Base-by-base conservation (phyloP, 805 yeast species). In the Saturnispora dispora region DNA sequence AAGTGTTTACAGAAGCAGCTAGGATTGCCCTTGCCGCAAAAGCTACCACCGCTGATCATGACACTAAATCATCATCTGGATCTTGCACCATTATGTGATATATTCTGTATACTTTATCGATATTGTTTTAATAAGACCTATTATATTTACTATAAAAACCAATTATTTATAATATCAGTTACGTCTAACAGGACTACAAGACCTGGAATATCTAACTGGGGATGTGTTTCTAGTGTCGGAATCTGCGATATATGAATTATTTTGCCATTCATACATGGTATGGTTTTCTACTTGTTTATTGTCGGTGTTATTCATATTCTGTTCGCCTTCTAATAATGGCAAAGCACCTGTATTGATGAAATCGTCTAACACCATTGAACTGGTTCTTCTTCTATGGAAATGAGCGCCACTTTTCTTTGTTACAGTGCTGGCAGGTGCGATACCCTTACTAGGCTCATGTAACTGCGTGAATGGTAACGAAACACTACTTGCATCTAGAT, bases 1-100 rank as follows among this genome's bases (percentile, higher is more conserved):
- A 93, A 71, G 98, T 97, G 9, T 93, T 93, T 66, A 89, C 97
- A 0, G 99, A 93, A 70, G 99, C 98, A 43, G 96, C 98, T 7
- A 82, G 99, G 66, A 90, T 96, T 63, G 98, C 97, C 2, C 75
- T 91, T 58, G 83, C 86, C 55, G 96, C 96, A 13, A 87, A 81
- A 63, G 81, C 79, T 46, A 70, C 52, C 5, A 28, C 48, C 10
- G 46, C 23, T 22, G 15, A 45, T 8, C 45, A 43, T 6, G 47
- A 48, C 50, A 81, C 79, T 47, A 71, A 71, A 55, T 77, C 74
- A 51, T 40, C 53, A 8, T 53, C 53, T 27, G 18, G 17, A 9
- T 51, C 58, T 23, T 64, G 68, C 59, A 54, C 57, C 20, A 57
- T 64, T 41, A 59, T 63, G 65, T 64, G 44, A 57, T 35, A 15